These are phyloP conservation scores for Leccinum huronense DNA, from an alignment of 1,284 basidiomycete species.

Conservation along the genomic window DNA sequence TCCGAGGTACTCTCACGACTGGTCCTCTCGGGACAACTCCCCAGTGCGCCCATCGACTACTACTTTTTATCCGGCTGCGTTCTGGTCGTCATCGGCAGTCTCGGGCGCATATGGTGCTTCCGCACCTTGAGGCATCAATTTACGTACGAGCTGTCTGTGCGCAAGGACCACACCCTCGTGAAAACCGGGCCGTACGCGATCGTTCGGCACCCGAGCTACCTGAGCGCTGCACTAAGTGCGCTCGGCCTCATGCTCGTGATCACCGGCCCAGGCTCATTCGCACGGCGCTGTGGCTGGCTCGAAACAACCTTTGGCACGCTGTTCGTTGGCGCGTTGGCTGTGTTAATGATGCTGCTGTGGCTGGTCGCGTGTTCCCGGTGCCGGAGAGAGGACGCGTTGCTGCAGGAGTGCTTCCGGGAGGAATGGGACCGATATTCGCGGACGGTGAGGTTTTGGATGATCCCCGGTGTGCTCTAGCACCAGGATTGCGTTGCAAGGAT, in stretches of 20 bases:
- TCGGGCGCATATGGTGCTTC: conserved; percentile 34
- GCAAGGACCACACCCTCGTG: conserved; percentile 29
- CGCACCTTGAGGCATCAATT: conserved; percentile 32
- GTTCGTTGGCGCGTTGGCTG: conserved; percentile 24
- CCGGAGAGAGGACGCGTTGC: conserved; percentile 21
- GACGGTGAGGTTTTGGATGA: conserved; percentile 27
- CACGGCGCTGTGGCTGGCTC: conserved; percentile 28
- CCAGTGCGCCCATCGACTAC: conserved; percentile 14
- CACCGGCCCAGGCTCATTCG: conserved; percentile 29
- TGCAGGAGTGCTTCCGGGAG: conserved; percentile 17
- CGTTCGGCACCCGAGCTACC: conserved; percentile 15
- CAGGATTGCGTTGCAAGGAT: neutral
- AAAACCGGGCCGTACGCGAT: neutral
- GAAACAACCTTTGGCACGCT: conserved; percentile 17
- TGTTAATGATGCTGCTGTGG: conserved; percentile 19
- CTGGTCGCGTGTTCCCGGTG: conserved; percentile 20
- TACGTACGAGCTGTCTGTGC: conserved; percentile 32
- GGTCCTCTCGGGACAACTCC: conserved; percentile 15
- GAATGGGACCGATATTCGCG: conserved; percentile 25
- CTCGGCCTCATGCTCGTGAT: conserved; percentile 31
- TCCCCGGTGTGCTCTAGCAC: conserved; percentile 29
- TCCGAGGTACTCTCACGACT: conserved; percentile 16
- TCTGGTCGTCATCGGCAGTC: conserved; percentile 19
- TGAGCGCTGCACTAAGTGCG: neutral
- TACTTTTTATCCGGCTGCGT: conserved; percentile 23